Percentiles rank a stretch among this genome's conserved stretches.
These are phyloP conservation scores for Sechiopsis laciniata DNA, from an alignment of 306 rosid species.

Conservation along the genomic window DNA sequence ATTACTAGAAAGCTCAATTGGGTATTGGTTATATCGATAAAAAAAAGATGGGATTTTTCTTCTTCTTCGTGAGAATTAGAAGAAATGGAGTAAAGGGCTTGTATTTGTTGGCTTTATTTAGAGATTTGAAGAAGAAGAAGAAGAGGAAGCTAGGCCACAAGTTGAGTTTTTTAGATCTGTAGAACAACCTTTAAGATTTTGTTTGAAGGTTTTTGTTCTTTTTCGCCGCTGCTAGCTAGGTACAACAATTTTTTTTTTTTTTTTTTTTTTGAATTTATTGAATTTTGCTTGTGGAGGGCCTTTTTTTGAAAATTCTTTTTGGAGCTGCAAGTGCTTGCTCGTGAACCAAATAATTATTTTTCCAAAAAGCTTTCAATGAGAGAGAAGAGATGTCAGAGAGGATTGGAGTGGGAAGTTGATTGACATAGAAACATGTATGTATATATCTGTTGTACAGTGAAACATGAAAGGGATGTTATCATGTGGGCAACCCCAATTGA, in stretches of 20 bases:
- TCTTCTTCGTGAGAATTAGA: no score
- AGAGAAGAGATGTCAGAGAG: conserved; percentile 23
- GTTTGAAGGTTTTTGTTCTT: conserved; percentile 48
- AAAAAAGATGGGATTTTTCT: no score
- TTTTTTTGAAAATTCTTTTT: conserved; percentile 39
- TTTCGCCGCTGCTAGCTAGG: conserved; percentile 3
- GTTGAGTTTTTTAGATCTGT: conserved; percentile 33
- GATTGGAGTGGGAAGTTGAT: conserved; percentile 30
- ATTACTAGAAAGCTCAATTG: not conserved
- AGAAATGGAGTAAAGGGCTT: not conserved
- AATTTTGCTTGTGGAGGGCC: conserved; percentile 46
- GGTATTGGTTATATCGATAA: not conserved
- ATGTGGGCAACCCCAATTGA: conserved; percentile 20
- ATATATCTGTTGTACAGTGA: conserved; percentile 30
- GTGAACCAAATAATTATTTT: conserved; percentile 32
- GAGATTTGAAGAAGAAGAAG: conserved; percentile 29
- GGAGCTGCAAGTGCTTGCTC: conserved; percentile 23
- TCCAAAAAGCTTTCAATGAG: not conserved
- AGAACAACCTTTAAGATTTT: conserved; percentile 28
- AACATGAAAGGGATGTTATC: conserved; percentile 32
- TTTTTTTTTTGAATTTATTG: no score
- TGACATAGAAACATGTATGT: conserved; percentile 17
- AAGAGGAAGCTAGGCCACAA: conserved; percentile 44
- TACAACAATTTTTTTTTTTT: conserved; percentile 24
- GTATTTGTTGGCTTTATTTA: conserved; percentile 17